Evolutionary conservation across 1,139 yeast species (phyloP), one percentile per base, ranked within the genome.

Genomic region (Hansenula anomala): DNA sequence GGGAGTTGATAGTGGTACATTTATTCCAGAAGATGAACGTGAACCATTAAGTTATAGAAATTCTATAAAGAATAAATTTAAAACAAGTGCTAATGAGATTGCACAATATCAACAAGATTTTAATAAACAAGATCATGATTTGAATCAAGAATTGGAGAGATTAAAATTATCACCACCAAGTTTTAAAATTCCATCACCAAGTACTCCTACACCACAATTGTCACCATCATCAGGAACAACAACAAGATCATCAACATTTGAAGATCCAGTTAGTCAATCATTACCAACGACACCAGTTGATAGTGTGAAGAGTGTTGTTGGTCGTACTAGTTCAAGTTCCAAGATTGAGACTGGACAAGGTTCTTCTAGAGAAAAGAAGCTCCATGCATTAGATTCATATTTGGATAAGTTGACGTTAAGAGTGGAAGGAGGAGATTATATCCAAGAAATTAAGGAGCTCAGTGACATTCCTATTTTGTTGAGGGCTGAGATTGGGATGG

Each of bases 401-500:
- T 64, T 84, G 49, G 68, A 73, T 38, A 63, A 69, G 34, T 71
- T 83, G 25, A 63, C 63, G 27, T 78, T 83, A 3, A 70, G 85
- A 46, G 66, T 68, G 27, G 92, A 86, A 44, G 82, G 79, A 33
- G 79, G 72, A 29, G 67, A 73, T 43, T 57, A 51, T 44, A 75
- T 92, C 39, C 97, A 92, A 66, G 95, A 87, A 55, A 80, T 92
- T 39, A 71, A 75, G 45, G 94, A 87, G 53, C 67, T 90, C 53
- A 73, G 73, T 38, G 81, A 79, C 54, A 85, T 92, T 35, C 97
- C 97, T 14, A 80, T 92, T 17, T 68, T 92, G 46, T 69, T 92
- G 46, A 74, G 97, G 51, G 95, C 97, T 0, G 97, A 90, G 60
- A 78, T 89, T 40, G 97, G 96, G 38, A 88, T 87, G 90, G 89